These are phyloP conservation scores for Boletus huronensis DNA, from an alignment of 768 basidiomycete species.

Conservation along the genomic window DNA sequence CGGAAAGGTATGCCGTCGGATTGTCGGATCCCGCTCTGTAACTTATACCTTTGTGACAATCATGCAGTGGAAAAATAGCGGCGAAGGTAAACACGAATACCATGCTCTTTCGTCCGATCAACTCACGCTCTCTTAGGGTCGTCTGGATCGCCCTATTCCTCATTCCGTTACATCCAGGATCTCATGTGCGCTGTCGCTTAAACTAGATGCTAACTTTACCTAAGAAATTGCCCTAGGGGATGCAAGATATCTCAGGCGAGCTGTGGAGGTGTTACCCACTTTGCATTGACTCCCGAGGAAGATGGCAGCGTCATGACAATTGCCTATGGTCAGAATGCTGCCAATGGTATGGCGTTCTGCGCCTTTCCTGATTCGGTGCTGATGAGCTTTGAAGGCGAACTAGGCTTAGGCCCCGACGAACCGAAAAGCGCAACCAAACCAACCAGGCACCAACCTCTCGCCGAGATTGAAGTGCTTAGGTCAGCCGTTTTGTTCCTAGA, in stretches of 20 bases:
- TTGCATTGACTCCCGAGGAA: conserved; percentile 71
- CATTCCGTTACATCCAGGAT: conserved; percentile 84
- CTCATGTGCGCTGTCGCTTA: conserved; percentile 54
- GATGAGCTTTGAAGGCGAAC: conserved; percentile 51
- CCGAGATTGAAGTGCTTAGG: conserved; percentile 71
- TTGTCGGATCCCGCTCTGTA: not conserved
- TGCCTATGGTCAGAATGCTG: conserved; percentile 82
- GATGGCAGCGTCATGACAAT: conserved; percentile 79
- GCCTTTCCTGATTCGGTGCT: not conserved
- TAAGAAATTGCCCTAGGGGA: conserved; percentile 44
- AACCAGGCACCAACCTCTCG: conserved; percentile 61
- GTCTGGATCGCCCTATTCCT: conserved; percentile 83
- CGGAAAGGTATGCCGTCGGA: conserved; percentile 52
- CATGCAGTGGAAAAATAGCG: conserved; percentile 87
- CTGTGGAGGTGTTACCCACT: conserved; percentile 90
- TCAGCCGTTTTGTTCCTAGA: conserved; percentile 44
- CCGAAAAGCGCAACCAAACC: conserved; percentile 88
- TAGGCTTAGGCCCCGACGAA: conserved; percentile 75
- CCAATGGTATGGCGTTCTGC: conserved; percentile 51
- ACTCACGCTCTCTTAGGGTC: conserved; percentile 59
- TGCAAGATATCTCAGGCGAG: conserved; percentile 70
- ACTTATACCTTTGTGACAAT: conserved; percentile 12
- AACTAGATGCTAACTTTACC: not conserved
- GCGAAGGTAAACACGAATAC: conserved; percentile 58
- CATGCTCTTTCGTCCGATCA: not conserved